Base-by-base conservation (phyloP, 805 yeast genomes). In the Suhomyces sp. region DNA sequence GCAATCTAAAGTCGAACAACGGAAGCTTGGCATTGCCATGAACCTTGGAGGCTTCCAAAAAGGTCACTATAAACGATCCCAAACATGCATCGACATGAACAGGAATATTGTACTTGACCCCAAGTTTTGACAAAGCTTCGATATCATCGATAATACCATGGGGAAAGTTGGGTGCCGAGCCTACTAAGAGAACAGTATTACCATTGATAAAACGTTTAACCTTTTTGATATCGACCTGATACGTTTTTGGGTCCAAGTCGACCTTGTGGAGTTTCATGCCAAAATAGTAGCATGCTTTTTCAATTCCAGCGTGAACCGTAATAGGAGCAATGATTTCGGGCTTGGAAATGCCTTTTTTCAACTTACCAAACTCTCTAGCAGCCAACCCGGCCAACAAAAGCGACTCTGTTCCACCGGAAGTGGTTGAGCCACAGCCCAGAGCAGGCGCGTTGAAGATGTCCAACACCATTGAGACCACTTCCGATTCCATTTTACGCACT, bases 151-250 rank as follows among this genome's bases (percentile, higher is more conserved):
- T 83, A 46, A 94, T 87, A 10, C 99, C 99, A 66, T 93, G 97
- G 2, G 99, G 98, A 70, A 85, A 93, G 73, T 93, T 93, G 39
- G 99, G 98, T 6, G 97, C 97, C 1, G 98, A 92, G 1, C 98
- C 98, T 6, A 84, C 89, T 21, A 93, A 71, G 45, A 93, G 72
- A 3, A 90, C 87, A 0, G 99, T 94, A 67, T 92, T 91, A 2
- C 72, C 65, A 60, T 87, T 90, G 55, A 94, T 84, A 46, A 87
- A 76, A 22, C 82, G 73, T 57, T 78, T 77, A 46, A 89, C 89
- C 49, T 83, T 81, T 1, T 65, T 64, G 21, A 85, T 61, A 59
- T 91, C 85, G 8, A 87, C 97, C 63, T 86, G 73, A 66, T 67
- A 87, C 7, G 90, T 82, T 15, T 63, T 68, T 0, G 86, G 83